phyloP scores from a whole-genome alignment of 2,329 filamentous ascomycete species.

The Biscogniauxia sp. region DNA sequence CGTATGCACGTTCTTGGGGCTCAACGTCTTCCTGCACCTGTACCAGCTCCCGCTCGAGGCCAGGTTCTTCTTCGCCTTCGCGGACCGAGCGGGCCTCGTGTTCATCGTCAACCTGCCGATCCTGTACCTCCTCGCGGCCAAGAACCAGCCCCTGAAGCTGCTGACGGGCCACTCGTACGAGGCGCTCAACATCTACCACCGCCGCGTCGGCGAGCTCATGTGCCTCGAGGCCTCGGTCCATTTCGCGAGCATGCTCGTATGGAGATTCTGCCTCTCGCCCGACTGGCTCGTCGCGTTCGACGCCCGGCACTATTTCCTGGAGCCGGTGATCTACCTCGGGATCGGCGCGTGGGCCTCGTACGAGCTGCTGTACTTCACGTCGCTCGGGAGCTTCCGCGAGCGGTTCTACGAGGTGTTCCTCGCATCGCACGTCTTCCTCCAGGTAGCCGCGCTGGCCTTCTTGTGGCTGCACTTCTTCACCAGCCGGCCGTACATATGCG shows the following conservation, averaged over 20 bases:
- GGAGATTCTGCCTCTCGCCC: slow-evolving; percentile 50
- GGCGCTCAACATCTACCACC: slow-evolving; percentile 63
- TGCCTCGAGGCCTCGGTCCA: slow-evolving; percentile 60
- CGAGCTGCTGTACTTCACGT: slow-evolving; percentile 60
- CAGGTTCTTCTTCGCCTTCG: slow-evolving; percentile 55
- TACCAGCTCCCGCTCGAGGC: slow-evolving; percentile 48
- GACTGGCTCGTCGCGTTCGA: slow-evolving; percentile 41
- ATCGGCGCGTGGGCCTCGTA: slow-evolving; percentile 56
- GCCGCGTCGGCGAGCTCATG: slow-evolving; percentile 60
- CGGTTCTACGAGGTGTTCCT: slow-evolving; percentile 64
- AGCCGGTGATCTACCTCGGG: slow-evolving; percentile 52
- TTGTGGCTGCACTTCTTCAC: slow-evolving; percentile 59
- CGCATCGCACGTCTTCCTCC: slow-evolving; percentile 55
- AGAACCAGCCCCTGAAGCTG: slow-evolving; percentile 61
- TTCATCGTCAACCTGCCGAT: slow-evolving; percentile 49
- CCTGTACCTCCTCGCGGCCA: slow-evolving; percentile 63
- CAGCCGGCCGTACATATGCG: slow-evolving; percentile 50
- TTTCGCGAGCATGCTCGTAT: slow-evolving; percentile 52
- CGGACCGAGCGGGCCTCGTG: slow-evolving; percentile 55
- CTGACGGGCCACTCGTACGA: slow-evolving; percentile 66
- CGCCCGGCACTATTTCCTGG: slow-evolving; percentile 48
- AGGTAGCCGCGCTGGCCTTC: slow-evolving; percentile 52
- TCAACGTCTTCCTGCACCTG: slow-evolving; percentile 59
- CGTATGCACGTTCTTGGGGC: slow-evolving; percentile 47
- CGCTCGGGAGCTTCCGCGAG: slow-evolving; percentile 56